Evolutionary conservation across 345 rosid species (phyloP).

Genomic region (Euphorbia pulcherrima): DNA sequence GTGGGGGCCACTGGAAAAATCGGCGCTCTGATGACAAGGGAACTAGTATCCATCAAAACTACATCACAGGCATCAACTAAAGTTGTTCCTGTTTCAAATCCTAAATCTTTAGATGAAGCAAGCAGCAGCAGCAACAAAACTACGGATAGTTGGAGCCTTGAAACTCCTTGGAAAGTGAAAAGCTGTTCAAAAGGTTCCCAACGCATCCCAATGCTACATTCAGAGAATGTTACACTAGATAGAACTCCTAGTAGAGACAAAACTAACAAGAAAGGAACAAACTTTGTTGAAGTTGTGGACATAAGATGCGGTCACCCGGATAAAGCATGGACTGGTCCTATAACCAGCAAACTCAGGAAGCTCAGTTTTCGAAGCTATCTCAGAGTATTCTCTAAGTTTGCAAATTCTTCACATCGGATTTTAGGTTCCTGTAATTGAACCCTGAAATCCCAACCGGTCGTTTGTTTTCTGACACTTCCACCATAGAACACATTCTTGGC

Average conservation of each 20-base stretch:
- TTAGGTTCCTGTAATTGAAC: conserved; percentile 47
- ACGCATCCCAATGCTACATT: conserved; percentile 62
- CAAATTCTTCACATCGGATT: conserved; percentile 47
- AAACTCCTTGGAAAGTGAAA: conserved; percentile 44
- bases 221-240: conserved; percentile 47
- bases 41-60: conserved; percentile 59
- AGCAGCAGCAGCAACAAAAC: conserved; percentile 54
- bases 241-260: conserved; percentile 57
- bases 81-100: conserved; percentile 46
- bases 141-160: conserved; percentile 22
- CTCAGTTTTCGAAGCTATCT: conserved; percentile 88
- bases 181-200: conserved; percentile 37
- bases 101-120: conserved; percentile 67
- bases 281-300: conserved; percentile 80
- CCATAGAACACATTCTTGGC: conserved; percentile 53
- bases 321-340: conserved; percentile 72
- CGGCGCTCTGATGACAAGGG: conserved; percentile 72
- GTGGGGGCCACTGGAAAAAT: conserved; percentile 86
- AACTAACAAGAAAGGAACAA: conserved; percentile 50
- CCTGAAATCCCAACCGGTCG: conserved; percentile 37
- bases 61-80: conserved; percentile 43
- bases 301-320: conserved; percentile 76
- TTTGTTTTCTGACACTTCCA: conserved; percentile 47
- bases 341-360: conserved; percentile 76
- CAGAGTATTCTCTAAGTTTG: conserved; percentile 59